phyloP scores from a whole-genome alignment of 1,139 yeast species.

The Saccharomyces hybrid region DNA sequence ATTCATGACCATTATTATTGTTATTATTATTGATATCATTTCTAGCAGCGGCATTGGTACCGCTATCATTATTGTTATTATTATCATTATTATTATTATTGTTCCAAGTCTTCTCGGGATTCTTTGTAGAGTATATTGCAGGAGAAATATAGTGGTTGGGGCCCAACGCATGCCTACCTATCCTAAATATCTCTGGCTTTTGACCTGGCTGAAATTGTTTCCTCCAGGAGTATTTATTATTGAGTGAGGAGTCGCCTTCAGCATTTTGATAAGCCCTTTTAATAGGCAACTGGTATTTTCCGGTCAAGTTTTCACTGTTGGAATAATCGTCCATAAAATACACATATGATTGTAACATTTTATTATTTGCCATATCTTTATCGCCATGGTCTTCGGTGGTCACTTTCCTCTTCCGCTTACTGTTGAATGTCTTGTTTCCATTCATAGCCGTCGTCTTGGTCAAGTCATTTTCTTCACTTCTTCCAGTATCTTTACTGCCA shows the following conservation, averaged over 20 bases:
- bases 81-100: not conserved
- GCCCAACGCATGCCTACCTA: conserved; percentile 13
- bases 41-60: not conserved
- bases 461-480: conserved; percentile 46
- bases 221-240: conserved; percentile 29
- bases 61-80: not conserved
- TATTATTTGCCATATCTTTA: conserved; percentile 60
- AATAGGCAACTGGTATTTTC: conserved; percentile 30
- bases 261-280: conserved; percentile 5
- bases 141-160: not conserved
- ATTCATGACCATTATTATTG: not conserved
- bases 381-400: conserved; percentile 31
- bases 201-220: conserved; percentile 31
- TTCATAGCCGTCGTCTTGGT: conserved; percentile 17
- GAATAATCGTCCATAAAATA: conserved; percentile 83
- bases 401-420: conserved; percentile 4
- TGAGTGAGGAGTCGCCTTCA: conserved; percentile 8
- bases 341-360: conserved; percentile 86
- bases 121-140: not conserved
- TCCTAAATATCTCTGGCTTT: conserved; percentile 22
- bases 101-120: not conserved
- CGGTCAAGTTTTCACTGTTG: conserved; percentile 33
- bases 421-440: conserved; percentile 1
- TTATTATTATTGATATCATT: not conserved
- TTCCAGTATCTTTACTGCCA: not conserved